These are phyloP conservation scores for Lipomyces mesembrius DNA, from an alignment of 805 yeast species.

Conservation along the genomic window DNA sequence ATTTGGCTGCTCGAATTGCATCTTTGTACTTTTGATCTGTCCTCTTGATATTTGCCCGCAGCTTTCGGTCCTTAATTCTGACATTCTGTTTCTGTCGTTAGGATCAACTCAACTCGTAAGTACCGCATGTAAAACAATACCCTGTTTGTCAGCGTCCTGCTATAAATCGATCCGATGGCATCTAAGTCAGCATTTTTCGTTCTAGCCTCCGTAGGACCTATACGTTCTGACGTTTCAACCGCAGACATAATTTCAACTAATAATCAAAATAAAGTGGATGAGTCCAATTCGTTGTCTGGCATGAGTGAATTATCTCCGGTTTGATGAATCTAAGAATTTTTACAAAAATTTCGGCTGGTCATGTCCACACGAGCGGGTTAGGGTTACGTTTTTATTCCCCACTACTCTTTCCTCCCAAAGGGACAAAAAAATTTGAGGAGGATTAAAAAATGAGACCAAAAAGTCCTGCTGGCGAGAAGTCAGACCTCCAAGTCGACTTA, in stretches of 20 bases:
- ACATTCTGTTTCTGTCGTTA: conserved; percentile 5
- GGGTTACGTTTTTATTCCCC: too few species aligned
- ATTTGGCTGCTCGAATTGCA: conserved; percentile 82
- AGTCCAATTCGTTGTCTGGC: not conserved
- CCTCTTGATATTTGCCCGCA: conserved; percentile 67
- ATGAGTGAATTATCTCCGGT: not conserved
- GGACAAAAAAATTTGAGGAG: not conserved
- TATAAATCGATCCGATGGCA: not conserved
- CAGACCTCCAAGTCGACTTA: too few species aligned
- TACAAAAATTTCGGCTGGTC: not conserved
- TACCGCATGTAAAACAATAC: conserved; percentile 1
- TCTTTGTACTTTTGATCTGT: conserved; percentile 73
- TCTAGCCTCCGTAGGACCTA: not conserved
- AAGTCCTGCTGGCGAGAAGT: too few species aligned
- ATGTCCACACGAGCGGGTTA: too few species aligned
- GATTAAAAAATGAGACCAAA: not conserved
- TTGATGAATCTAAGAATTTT: not conserved
- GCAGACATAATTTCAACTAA: conserved; percentile 8
- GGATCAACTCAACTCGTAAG: not conserved
- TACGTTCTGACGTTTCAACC: conserved; percentile 5
- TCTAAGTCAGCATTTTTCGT: not conserved
- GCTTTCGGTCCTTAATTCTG: conserved; percentile 58
- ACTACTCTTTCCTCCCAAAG: not conserved
- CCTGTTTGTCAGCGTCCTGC: conserved; percentile 7
- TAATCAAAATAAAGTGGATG: not conserved